These are phyloP conservation scores for Thalassia testudinum DNA, from an alignment of 116 monocot species.

Conservation along the genomic window DNA sequence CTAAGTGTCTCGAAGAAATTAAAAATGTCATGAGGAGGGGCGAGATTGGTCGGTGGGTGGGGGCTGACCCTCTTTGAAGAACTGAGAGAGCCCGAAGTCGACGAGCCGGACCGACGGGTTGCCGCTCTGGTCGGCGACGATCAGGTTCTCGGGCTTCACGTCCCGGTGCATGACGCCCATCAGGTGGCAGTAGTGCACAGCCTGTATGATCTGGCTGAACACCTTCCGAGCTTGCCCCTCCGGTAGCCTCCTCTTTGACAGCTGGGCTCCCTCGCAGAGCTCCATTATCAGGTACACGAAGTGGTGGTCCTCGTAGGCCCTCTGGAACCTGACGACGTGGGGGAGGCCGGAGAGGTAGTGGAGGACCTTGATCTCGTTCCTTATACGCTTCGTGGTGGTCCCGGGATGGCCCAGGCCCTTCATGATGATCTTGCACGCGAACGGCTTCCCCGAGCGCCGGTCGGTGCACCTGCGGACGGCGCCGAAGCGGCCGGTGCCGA, in stretches of 20 bases:
- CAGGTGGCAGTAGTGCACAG: background rate
- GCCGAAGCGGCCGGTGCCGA: too few species aligned
- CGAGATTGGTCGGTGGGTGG: too few species aligned
- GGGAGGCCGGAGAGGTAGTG: background rate
- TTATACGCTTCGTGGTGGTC: too few species aligned
- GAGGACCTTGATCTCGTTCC: background rate
- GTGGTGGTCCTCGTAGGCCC: background rate
- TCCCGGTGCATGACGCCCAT: background rate
- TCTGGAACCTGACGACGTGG: background rate
- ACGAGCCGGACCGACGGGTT: conserved; percentile 35
- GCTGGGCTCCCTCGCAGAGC: background rate
- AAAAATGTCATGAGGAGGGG: too few species aligned
- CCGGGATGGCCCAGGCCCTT: too few species aligned
- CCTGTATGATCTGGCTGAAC: background rate
- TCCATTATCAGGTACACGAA: background rate
- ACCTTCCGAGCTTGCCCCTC: background rate
- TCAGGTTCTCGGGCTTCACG: background rate
- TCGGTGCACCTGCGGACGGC: too few species aligned
- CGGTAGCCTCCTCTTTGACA: background rate
- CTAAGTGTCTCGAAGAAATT: too few species aligned
- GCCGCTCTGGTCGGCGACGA: conserved; percentile 34
- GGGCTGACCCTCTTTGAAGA: conserved; percentile 64
- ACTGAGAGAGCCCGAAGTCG: conserved; percentile 59
- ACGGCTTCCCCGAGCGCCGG: too few species aligned
- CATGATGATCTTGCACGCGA: too few species aligned